Evolutionary conservation across 495 filamentous ascomycete species (phyloP).

Genomic region (Hypoxylon rickii): DNA sequence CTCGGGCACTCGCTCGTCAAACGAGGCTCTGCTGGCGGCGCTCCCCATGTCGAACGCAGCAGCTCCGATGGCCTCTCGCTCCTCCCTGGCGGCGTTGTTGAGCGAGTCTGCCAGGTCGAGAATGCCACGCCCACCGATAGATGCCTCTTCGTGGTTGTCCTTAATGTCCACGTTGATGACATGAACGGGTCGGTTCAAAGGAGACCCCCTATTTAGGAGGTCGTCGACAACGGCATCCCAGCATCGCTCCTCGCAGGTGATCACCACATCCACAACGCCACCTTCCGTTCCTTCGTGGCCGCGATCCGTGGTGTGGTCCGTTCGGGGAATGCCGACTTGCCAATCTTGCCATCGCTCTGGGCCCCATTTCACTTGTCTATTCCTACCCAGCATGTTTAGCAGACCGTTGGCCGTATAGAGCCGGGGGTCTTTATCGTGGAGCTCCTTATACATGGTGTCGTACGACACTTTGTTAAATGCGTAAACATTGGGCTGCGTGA

Average conservation of each 20-base stretch:
- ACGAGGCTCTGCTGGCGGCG: constrained; percentile 69
- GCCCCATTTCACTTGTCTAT: constrained; percentile 87
- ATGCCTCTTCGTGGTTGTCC: constrained; percentile 96
- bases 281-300: constrained; percentile 82
- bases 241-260: constrained; percentile 97
- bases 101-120: constrained; percentile 86
- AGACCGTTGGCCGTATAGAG: constrained; percentile 92
- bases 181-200: constrained; percentile 89
- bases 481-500: constrained; percentile 95
- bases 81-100: constrained; percentile 79
- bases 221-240: constrained; percentile 99
- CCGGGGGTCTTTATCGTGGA: constrained; percentile 80
- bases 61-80: constrained; percentile 66
- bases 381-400: constrained; percentile 93
- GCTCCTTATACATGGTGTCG: constrained; percentile 85
- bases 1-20: constrained; percentile 93
- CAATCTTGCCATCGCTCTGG: constrained; percentile 99
- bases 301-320: constrained; percentile 65
- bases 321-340: constrained; percentile 80
- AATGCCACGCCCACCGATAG: constrained; percentile 88
- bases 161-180: constrained; percentile 98
- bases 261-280: constrained; percentile 90
- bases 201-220: constrained; percentile 77
- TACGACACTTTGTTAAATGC: constrained; percentile 95
- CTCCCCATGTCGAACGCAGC: constrained; percentile 70